phyloP scores from a whole-genome alignment of 345 rosid species.

The Cardamine chenopodiifolia region DNA sequence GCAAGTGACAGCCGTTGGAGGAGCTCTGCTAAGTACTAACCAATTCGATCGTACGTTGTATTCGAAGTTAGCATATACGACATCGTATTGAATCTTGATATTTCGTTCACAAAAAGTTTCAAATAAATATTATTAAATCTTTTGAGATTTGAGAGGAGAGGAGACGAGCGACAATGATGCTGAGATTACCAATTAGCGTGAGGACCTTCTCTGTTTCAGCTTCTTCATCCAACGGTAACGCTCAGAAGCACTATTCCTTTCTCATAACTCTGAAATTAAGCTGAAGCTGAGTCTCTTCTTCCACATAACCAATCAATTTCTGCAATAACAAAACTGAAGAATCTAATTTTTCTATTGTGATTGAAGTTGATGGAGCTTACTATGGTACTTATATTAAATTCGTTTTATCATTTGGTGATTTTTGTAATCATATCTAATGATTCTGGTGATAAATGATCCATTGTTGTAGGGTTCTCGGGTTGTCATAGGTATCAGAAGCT shows the following conservation, averaged over 20 bases:
- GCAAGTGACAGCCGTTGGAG: slow-evolving; percentile 52
- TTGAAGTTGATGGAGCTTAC: slow-evolving; percentile 89
- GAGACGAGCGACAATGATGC: slow-evolving; percentile 41
- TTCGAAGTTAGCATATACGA: not conserved
- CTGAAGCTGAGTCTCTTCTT: not conserved
- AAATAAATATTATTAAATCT: not conserved
- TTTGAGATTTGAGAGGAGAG: not conserved
- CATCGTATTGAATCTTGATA: slow-evolving; percentile 8
- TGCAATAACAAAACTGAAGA: not conserved
- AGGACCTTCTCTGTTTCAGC: slow-evolving; percentile 65
- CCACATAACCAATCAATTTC: not conserved
- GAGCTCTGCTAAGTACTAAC: slow-evolving; percentile 24
- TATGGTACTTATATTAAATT: slow-evolving; percentile 53
- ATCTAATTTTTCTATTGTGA: slow-evolving; percentile 15
- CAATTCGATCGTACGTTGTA: not conserved
- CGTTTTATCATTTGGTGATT: not conserved
- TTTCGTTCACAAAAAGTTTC: slow-evolving; percentile 30
- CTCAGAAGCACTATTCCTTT: not conserved
- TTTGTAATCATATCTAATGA: not conserved
- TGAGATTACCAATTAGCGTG: slow-evolving; percentile 49
- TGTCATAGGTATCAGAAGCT: slow-evolving; percentile 87
- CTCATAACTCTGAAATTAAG: not conserved
- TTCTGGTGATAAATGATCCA: not conserved
- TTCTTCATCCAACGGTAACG: slow-evolving; percentile 64
- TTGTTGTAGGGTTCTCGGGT: slow-evolving; percentile 75